Base-by-base conservation (phyloP, 306 rosid species). In the Dryas alaskensis region DNA sequence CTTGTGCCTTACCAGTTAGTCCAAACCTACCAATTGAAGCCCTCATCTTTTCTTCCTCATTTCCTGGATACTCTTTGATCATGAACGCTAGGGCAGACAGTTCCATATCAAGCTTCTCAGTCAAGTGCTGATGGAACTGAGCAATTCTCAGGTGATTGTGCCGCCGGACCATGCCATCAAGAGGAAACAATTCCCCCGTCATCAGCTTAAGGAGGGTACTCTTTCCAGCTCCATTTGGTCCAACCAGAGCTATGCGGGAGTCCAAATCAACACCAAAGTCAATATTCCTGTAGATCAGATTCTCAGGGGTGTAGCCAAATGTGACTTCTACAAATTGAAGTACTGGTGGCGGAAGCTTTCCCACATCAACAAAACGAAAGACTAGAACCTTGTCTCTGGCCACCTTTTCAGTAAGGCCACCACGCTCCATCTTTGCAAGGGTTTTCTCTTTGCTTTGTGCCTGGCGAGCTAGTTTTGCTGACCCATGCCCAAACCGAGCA, bases 221-320 rank as follows among this genome's bases (percentile, higher is more conserved):
- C 90, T 95, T 95, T 67, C 99, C 99, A 52, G 99, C 99, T 73
- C 99, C 99, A 81, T 95, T 95, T 11, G 99, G 99, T 73, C 99
- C 99, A 75, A 95, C 99, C 73, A 95, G 81, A 53, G 99, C 99
- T 76, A 95, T 53, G 75, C 99, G 88, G 0, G 99, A 95, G 81
- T 95, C 99, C 65, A 95, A 78, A 70, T 95, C 99, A 42, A 95
- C 99, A 69, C 99, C 99, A 64, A 92, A 92, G 77, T 95, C 98
- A 0, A 95, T 65, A 82, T 87, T 92, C 83, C 84, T 95, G 79
- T 95, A 95, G 73, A 95, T 86, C 76, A 92, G 88, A 80, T 92
- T 92, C 6, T 95, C 98, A 40, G 97, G 93, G 14, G 96, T 95
- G 84, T 95, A 95, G 31, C 99, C 99, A 42, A 95, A 95, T 69